Conservation (phyloP, 2,329 filamentous ascomycete species). For the Mariannaea elegans region DNA sequence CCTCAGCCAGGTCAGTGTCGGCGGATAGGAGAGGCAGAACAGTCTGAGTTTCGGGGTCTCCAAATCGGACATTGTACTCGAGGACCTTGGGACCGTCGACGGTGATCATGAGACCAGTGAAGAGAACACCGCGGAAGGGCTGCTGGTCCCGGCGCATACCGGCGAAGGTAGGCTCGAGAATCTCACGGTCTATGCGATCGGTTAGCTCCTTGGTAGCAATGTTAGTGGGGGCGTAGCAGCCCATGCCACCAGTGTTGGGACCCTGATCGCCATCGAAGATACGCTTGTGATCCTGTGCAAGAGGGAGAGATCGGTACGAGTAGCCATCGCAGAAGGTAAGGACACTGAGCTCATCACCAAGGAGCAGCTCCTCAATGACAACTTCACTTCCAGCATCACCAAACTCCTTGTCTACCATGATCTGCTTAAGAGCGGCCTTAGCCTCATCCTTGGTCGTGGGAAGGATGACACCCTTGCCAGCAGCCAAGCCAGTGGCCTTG, state of each 20-base stretch:
- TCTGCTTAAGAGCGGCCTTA: conserved; percentile 80
- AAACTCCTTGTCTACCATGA: conserved; percentile 91
- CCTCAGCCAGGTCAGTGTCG: conserved; percentile 84
- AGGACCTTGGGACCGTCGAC: conserved; percentile 81
- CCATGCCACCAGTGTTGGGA: conserved; percentile 97
- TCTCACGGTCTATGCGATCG: conserved; percentile 78
- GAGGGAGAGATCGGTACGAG: conserved; percentile 82
- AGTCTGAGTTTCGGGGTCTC: conserved; percentile 91
- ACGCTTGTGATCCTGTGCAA: conserved; percentile 96
- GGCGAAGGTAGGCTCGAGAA: conserved; percentile 88
- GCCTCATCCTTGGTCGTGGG: conserved; percentile 85
- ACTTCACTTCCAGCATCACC: conserved; percentile 88
- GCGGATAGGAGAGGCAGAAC: conserved; percentile 79
- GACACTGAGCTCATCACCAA: conserved; percentile 91
- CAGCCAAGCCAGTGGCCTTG: conserved; percentile 91
- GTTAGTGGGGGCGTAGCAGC: conserved; percentile 92
- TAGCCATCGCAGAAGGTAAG: conserved; percentile 92
- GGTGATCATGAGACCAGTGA: conserved; percentile 95
- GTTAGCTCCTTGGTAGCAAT: conserved; percentile 80
- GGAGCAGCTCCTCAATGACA: conserved; percentile 92
- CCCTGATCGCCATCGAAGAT: conserved; percentile 90
- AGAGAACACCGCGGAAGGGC: conserved; percentile 78
- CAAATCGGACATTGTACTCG: conserved; percentile 94
- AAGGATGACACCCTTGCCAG: conserved; percentile 95
- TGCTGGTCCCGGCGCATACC: conserved; percentile 85